phyloP scores from a whole-genome alignment of 2,329 filamentous ascomycete genomes.

The Orbilia blumenaviensis region DNA sequence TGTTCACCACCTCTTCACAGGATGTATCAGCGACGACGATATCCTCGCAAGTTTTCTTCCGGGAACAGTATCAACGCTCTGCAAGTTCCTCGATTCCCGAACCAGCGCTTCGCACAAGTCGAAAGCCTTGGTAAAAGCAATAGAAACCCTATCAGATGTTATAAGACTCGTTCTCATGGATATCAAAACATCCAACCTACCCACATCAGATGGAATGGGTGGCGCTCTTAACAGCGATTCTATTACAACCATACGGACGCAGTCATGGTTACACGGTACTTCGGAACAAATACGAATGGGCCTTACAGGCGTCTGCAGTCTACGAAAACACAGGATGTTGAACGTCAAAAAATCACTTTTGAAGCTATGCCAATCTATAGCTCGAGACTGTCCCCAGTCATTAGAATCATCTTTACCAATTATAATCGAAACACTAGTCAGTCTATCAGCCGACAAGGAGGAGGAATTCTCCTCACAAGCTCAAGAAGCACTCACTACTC shows the following conservation, averaged over 20 bases:
- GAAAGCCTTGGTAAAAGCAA: constrained; percentile 71
- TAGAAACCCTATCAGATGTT: constrained; percentile 69
- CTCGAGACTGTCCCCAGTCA: constrained; percentile 81
- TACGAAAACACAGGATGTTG: constrained; percentile 74
- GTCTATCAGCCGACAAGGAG: constrained; percentile 69
- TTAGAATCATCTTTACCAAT: constrained; percentile 75
- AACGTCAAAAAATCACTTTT: constrained; percentile 76
- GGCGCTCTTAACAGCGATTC: constrained; percentile 44
- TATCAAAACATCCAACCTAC: constrained; percentile 66
- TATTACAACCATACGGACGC: constrained; percentile 43
- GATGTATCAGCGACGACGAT: constrained; percentile 73
- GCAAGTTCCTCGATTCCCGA: constrained; percentile 76
- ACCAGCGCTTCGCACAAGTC: constrained; percentile 68
- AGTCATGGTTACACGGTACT: constrained; percentile 80
- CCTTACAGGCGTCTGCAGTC: constrained; percentile 77
- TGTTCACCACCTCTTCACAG: constrained; percentile 70
- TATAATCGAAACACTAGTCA: constrained; percentile 82
- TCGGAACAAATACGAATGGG: constrained; percentile 82
- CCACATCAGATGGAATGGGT: constrained; percentile 59
- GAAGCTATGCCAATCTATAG: constrained; percentile 74
- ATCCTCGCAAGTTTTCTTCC: constrained; percentile 86
- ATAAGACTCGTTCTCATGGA: constrained; percentile 70
- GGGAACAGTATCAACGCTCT: constrained; percentile 82
- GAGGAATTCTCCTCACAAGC: constrained; percentile 58
- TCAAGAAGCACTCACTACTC: constrained; percentile 53